These are phyloP conservation scores for Asterochloris erici DNA, from an alignment of 139 green algal genomes.

Conservation along the genomic window DNA sequence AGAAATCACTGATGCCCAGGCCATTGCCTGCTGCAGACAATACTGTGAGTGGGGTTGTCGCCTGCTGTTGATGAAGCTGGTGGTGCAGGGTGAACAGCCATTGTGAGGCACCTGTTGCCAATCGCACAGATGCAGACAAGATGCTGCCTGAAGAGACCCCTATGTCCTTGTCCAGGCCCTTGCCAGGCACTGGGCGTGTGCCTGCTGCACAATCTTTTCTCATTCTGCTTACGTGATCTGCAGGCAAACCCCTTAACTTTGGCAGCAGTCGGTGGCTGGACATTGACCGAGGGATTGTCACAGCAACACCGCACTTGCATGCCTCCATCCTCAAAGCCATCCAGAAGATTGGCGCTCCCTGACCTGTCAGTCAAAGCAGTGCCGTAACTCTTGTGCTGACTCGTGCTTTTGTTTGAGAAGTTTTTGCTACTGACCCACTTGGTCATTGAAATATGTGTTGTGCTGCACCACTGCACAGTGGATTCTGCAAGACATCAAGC, in stretches of 20 bases:
- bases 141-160: background rate
- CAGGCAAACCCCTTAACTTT: slow-evolving; percentile 35
- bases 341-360: background rate
- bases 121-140: background rate
- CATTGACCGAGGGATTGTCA: slow-evolving; percentile 52
- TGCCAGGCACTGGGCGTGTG: background rate
- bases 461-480: no score
- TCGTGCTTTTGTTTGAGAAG: no score
- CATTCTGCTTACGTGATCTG: background rate
- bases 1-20: no score
- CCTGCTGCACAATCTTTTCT: background rate
- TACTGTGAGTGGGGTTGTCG: no score
- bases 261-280: slow-evolving; percentile 42
- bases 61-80: no score
- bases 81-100: no score
- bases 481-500: no score
- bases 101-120: background rate
- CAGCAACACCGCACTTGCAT: slow-evolving; percentile 47
- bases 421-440: no score
- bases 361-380: no score
- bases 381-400: no score
- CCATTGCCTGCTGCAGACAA: no score
- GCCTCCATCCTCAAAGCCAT: slow-evolving; percentile 25
- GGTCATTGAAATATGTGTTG: no score
- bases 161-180: background rate